phyloP scores from a whole-genome alignment of 2,329 filamentous ascomycete species.

The Cytospora schulzeri region DNA sequence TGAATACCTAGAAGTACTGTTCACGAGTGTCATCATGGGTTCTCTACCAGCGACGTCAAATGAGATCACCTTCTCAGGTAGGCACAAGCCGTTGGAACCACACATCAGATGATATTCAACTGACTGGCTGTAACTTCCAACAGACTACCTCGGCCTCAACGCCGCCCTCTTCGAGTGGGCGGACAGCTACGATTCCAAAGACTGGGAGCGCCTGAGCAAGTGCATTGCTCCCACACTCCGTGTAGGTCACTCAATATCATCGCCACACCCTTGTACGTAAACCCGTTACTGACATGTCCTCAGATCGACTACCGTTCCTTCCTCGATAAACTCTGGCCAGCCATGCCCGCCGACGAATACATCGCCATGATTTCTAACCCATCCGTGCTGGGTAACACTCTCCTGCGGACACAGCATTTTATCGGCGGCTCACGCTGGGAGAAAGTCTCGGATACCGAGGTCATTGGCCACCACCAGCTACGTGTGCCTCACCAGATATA shows the following conservation, averaged over 20 bases:
- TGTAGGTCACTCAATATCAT: conserved; percentile 37
- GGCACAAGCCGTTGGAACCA: background rate
- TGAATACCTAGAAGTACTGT: too few relatives aligned
- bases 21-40: conserved; percentile 14
- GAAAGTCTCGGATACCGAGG: conserved; percentile 58
- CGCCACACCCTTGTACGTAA: background rate
- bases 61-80: conserved; percentile 27
- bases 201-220: conserved; percentile 61
- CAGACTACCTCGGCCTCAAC: conserved; percentile 34
- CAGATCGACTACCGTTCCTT: conserved; percentile 73
- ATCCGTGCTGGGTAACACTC: conserved; percentile 61
- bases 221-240: conserved; percentile 64
- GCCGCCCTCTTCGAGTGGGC: conserved; percentile 31
- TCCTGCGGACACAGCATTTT: conserved; percentile 67
- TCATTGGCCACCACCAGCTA: conserved; percentile 62
- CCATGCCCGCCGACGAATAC: conserved; percentile 64
- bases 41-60: conserved; percentile 17
- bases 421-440: conserved; percentile 62
- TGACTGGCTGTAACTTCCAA: background rate
- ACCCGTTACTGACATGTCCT: background rate
- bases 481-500: conserved; percentile 65
- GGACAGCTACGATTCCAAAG: conserved; percentile 67
- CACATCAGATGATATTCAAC: background rate
- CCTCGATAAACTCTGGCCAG: conserved; percentile 61
- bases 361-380: conserved; percentile 60